Conservation (phyloP, 2,329 filamentous ascomycete genomes). For the Mycocentrospora acerina region DNA sequence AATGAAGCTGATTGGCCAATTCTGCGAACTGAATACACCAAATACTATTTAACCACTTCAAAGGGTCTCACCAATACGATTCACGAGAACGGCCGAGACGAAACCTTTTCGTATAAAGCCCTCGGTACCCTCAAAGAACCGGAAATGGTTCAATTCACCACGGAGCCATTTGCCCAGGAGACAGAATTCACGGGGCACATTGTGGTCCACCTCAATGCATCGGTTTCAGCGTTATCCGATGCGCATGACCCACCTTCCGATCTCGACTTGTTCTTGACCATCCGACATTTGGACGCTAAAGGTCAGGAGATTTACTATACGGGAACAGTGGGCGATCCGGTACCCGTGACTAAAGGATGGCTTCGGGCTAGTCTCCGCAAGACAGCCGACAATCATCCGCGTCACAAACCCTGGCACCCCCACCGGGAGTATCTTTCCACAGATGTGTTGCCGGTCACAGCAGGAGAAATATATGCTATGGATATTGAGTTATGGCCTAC, state of each 20-base stretch:
- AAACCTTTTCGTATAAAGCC: not conserved
- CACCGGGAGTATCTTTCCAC: too few relatives aligned
- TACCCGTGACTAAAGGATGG: conserved; percentile 62
- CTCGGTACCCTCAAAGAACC: not conserved
- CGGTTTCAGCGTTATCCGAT: too few relatives aligned
- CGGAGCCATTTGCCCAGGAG: conserved; percentile 39
- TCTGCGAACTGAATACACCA: conserved; percentile 60
- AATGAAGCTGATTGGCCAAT: conserved; percentile 64
- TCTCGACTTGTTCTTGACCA: conserved; percentile 60
- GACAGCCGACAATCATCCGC: too few relatives aligned
- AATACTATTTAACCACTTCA: conserved; percentile 52
- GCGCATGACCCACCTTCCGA: conserved; percentile 46
- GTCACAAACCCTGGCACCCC: too few relatives aligned
- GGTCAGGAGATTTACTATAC: conserved; percentile 61
- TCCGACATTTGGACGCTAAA: conserved; percentile 53
- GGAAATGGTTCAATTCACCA: not conserved
- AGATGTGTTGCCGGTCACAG: too few relatives aligned
- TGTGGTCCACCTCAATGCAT: conserved; percentile 61
- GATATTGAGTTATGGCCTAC: too few relatives aligned
- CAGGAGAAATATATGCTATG: too few relatives aligned
- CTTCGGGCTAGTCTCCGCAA: conserved; percentile 56
- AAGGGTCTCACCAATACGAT: not conserved
- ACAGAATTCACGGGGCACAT: conserved; percentile 68
- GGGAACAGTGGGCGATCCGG: conserved; percentile 60
- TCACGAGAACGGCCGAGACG: not conserved